Evolutionary conservation across 176 grass and related monocot species (phyloP), one percentile per base, ranked within the genome.

Genomic region (Guadua angustifolia): DNA sequence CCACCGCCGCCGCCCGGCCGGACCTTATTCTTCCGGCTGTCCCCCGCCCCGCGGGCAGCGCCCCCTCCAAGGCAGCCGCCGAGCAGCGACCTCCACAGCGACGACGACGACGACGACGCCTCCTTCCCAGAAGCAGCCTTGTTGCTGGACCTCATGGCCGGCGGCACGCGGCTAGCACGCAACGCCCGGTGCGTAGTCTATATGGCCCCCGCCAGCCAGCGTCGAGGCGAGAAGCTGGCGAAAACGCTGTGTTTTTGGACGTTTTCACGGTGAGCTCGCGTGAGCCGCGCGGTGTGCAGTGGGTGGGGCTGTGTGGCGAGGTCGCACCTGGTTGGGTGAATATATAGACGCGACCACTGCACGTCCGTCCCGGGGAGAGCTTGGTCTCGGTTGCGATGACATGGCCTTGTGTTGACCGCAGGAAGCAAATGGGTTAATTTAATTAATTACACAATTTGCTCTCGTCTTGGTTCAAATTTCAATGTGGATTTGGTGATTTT

Each of bases 11-110:
- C 73, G 73, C 76, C 62, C 0, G 85, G 85, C 0, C 89, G 76
- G 51, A 77, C 71, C 82, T 84, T 88, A 59, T 79, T 62, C 52
- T 49, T 35, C 9, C 33, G 66, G 29, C 66, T 58, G 25, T 56
- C 70, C 16, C 22, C 84, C 3, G 66, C 44, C 4, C 40, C 6
- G 17, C 29, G 66, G 0, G 15, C 19, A 5, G 55, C 65, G 4
- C 46, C 55, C 2, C 32, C 89, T 62, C 84, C 76, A 2, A 88
- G 9, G 81, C 89, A 91, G 25, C 77, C 33, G 5, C 35, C 69
- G 6, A 91, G 71, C 25, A 88, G 56, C 55, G 49, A 50, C 55
- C 85, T 81, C 89, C 89, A 91, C 66, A 66, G 13, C 59, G 72
- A 76, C 61, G 32, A 51, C 26, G 70, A 15, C 69, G 13, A 10